Conservation (phyloP, 164 flowering plant genomes). For the Brasenia schreberi region DNA sequence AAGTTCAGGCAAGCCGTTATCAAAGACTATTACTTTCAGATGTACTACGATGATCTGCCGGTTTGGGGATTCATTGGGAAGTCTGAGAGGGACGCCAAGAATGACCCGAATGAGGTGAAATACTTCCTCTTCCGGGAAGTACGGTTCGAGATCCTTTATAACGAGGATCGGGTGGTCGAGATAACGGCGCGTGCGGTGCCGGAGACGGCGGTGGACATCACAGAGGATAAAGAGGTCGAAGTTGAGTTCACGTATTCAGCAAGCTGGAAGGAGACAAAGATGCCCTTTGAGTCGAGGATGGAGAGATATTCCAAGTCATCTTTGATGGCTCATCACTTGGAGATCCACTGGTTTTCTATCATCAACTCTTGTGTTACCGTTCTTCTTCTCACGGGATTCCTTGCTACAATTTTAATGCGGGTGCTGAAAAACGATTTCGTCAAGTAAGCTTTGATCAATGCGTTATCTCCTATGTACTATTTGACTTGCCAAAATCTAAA, state of each 20-base stretch:
- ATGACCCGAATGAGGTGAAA: conserved; percentile 20
- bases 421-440: conserved; percentile 33
- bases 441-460: conserved; percentile 13
- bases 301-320: conserved; percentile 24
- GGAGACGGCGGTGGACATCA: conserved; percentile 24
- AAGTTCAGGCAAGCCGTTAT: conserved; percentile 21
- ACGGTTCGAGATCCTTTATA: conserved; percentile 22
- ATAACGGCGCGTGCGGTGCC: conserved; percentile 19
- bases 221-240: conserved; percentile 23
- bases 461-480: neutral
- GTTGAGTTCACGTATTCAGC: conserved; percentile 26
- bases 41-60: conserved; percentile 32
- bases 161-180: conserved; percentile 28
- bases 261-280: conserved; percentile 25
- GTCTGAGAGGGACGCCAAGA: conserved; percentile 20
- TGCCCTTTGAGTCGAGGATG: conserved; percentile 27
- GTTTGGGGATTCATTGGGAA: conserved; percentile 33
- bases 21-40: conserved; percentile 31
- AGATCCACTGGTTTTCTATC: conserved; percentile 34
- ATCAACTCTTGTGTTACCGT: conserved; percentile 32
- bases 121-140: conserved; percentile 24
- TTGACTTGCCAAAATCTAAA: neutral
- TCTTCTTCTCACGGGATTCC: conserved; percentile 28
- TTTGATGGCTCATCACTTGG: conserved; percentile 26
- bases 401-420: conserved; percentile 33